Percentiles rank a stretch among this genome's conserved stretches.
Conservation (phyloP, 2,329 filamentous ascomycete genomes). For the Fusarium chaquense region DNA sequence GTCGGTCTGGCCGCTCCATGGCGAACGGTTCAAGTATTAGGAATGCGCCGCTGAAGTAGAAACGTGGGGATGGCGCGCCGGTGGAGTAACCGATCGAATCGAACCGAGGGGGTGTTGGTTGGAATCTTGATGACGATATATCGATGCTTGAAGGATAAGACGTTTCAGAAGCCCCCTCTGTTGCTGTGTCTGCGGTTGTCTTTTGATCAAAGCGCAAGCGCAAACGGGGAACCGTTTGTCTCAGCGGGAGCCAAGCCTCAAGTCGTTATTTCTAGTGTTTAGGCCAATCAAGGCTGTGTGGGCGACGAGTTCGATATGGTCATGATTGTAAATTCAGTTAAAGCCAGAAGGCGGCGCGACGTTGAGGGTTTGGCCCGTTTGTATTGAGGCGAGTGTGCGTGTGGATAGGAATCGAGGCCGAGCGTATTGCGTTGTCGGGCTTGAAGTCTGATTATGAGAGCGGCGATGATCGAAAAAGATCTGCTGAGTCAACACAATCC, state of each 20-base stretch:
- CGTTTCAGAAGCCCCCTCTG: conserved; percentile 52
- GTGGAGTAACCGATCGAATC: conserved; percentile 43
- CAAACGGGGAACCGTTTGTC: conserved; percentile 41
- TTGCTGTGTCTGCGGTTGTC: conserved; percentile 40
- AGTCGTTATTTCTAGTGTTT: conserved; percentile 36
- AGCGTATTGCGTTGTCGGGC: conserved; percentile 8
- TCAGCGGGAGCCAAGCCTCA: conserved; percentile 39
- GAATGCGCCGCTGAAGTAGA: conserved; percentile 38
- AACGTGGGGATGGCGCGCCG: conserved; percentile 32
- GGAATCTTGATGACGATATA: conserved; percentile 37
- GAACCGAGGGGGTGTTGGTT: conserved; percentile 19
- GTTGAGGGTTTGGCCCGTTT: conserved; percentile 36
- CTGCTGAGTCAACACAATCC: conserved; percentile 18
- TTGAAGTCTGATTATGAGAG: not conserved
- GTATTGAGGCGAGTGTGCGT: conserved; percentile 11
- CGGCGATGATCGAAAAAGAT: conserved; percentile 8
- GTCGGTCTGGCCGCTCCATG: conserved; percentile 54
- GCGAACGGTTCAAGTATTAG: conserved; percentile 33
- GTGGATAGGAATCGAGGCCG: conserved; percentile 5
- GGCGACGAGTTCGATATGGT: conserved; percentile 47
- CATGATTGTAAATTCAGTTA: conserved; percentile 48
- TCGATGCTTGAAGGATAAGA: conserved; percentile 41
- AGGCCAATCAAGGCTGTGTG: conserved; percentile 51
- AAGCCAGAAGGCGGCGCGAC: conserved; percentile 42
- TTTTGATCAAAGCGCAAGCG: conserved; percentile 40